Evolutionary conservation across 1,139 yeast species (phyloP).

Genomic region (Nakaseomyces bracarensis): DNA sequence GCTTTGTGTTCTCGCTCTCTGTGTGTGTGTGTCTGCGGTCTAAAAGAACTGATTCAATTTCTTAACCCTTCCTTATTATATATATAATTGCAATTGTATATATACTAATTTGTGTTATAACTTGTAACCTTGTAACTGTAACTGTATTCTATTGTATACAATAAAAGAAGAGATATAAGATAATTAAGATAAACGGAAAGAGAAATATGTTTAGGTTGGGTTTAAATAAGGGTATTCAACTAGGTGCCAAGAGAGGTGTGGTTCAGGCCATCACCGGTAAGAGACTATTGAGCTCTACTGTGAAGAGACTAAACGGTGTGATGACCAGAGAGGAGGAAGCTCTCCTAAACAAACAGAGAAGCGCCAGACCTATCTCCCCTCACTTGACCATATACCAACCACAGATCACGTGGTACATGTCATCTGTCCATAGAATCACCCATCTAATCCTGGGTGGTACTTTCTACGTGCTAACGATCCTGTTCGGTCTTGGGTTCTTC

Average conservation of each 20-base stretch:
- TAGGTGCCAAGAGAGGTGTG: not conserved
- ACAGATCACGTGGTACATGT: slow-evolving; percentile 71
- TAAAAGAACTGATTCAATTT: no score
- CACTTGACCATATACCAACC: slow-evolving; percentile 80
- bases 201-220: not conserved
- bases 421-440: slow-evolving; percentile 73
- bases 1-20: no score
- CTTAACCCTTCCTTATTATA: no score
- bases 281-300: slow-evolving; percentile 4
- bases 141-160: no score
- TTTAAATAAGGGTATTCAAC: not conserved
- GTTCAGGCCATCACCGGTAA: not conserved
- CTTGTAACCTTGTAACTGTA: no score
- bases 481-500: slow-evolving; percentile 60
- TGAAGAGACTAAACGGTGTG: not conserved
- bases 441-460: slow-evolving; percentile 75
- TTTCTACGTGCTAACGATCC: slow-evolving; percentile 66
- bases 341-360: slow-evolving; percentile 70
- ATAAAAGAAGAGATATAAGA: not conserved
- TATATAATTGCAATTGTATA: no score
- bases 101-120: no score
- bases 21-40: no score
- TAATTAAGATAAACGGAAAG: not conserved
- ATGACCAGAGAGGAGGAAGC: slow-evolving; percentile 42
- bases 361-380: slow-evolving; percentile 80